These are phyloP conservation scores for Anaeramoeba flamelloides DNA, from an alignment of 78 protist genomes.

Conservation along the genomic window DNA sequence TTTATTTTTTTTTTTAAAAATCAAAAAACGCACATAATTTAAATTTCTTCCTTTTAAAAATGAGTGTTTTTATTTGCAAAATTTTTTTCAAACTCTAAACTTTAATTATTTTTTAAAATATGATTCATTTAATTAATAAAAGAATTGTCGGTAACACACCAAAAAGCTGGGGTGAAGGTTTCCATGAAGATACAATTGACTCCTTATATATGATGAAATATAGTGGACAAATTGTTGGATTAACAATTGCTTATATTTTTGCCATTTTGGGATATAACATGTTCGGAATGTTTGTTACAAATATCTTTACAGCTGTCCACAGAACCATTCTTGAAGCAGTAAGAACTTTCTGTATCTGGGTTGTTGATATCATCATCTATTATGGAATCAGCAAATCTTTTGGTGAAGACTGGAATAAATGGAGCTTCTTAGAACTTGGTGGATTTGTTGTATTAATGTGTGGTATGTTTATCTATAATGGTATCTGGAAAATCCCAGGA, in stretches of 20 bases:
- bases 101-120: too few species aligned
- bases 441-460: constrained; percentile 23
- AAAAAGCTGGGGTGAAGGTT: not conserved
- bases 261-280: constrained; percentile 19
- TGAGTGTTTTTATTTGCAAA: too few species aligned
- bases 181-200: constrained; percentile 16
- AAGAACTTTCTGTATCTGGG: constrained; percentile 19
- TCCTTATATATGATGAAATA: constrained; percentile 1
- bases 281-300: constrained; percentile 21
- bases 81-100: too few species aligned
- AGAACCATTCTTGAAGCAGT: constrained; percentile 24
- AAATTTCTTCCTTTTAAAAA: too few species aligned
- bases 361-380: constrained; percentile 13
- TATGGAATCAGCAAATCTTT: not conserved
- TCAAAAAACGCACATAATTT: too few species aligned
- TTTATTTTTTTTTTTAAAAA: too few species aligned
- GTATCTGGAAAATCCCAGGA: not conserved
- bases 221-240: not conserved
- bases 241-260: not conserved
- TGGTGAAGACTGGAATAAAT: constrained; percentile 13
- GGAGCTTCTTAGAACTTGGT: constrained; percentile 15
- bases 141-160: not conserved
- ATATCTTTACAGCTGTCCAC: constrained; percentile 10
- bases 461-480: constrained; percentile 1
- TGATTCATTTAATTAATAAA: too few species aligned